Conservation (phyloP, 371 early-diverging fungal genomes). For the Circinella minor region DNA sequence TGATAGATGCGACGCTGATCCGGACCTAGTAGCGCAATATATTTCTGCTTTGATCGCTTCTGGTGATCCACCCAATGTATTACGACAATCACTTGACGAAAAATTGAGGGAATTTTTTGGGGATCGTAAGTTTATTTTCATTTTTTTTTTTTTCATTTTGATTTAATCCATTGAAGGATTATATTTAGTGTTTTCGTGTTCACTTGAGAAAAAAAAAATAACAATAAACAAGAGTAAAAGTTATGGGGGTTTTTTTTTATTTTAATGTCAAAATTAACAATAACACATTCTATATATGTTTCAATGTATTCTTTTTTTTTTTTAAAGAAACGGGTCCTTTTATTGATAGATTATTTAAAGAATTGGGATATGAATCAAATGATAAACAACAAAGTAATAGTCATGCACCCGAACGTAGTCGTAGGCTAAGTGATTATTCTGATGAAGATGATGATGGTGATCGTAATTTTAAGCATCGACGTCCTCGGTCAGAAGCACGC, state of each 20-base stretch:
- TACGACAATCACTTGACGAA: conserved; percentile 36
- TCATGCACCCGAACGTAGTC: conserved; percentile 14
- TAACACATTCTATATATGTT: background rate
- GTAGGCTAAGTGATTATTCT: conserved; percentile 50
- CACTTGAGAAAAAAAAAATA: no score
- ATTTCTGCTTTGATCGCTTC: conserved; percentile 74
- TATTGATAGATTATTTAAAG: conserved; percentile 65
- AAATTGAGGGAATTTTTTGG: conserved; percentile 57
- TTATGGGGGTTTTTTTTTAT: no score
- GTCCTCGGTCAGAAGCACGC: conserved; percentile 54
- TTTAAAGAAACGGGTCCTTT: conserved; percentile 76
- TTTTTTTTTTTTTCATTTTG: conserved; percentile 7
- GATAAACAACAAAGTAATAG: conserved; percentile 30
- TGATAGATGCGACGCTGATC: conserved; percentile 80
- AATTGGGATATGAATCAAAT: conserved; percentile 30
- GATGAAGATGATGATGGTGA: conserved; percentile 72
- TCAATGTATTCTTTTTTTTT: background rate
- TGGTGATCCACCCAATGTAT: conserved; percentile 50
- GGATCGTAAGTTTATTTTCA: conserved; percentile 47
- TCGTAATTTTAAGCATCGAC: conserved; percentile 75
- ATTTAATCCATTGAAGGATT: no score
- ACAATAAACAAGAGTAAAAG: no score
- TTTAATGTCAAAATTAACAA: no score
- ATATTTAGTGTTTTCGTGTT: no score
- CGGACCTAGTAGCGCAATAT: conserved; percentile 75